Evolutionary conservation across 148 eudicot species (phyloP).

Genomic region (Amaranthus cruentus): DNA sequence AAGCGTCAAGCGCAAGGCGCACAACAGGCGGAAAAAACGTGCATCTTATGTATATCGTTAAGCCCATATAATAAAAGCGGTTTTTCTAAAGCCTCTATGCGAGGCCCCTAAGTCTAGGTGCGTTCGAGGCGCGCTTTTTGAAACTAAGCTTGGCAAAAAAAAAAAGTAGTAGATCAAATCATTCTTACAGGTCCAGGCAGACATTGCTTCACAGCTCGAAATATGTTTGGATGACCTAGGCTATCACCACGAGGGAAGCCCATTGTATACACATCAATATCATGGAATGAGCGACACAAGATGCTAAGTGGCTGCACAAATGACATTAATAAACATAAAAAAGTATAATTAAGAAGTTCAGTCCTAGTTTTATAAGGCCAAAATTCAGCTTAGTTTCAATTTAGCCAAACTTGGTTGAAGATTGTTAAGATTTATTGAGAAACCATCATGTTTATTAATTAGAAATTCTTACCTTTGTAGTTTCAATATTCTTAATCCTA

Average conservation of each 20-base stretch:
- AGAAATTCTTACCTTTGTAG: conserved; percentile 55
- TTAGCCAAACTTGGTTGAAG: neutral
- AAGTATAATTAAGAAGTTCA: neutral
- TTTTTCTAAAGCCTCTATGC: too few relatives aligned
- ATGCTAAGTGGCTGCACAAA: conserved; percentile 82
- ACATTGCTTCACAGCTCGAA: conserved; percentile 80
- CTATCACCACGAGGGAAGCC: conserved; percentile 84
- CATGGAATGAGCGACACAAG: conserved; percentile 73
- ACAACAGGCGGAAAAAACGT: too few relatives aligned
- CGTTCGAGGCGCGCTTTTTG: too few relatives aligned
- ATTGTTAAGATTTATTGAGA: conserved; percentile 9
- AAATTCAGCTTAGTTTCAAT: conserved; percentile 3
- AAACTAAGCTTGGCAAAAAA: too few relatives aligned
- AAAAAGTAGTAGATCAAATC: neutral
- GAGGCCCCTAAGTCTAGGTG: too few relatives aligned
- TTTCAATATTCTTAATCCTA: conserved; percentile 70
- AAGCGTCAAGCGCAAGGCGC: too few relatives aligned
- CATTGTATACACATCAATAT: conserved; percentile 72
- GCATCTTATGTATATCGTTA: too few relatives aligned
- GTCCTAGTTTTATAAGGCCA: neutral
- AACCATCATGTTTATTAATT: neutral
- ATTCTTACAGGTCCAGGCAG: conserved; percentile 87
- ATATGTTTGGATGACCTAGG: conserved; percentile 57
- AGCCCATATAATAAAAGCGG: too few relatives aligned
- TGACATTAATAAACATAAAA: conserved; percentile 18